Conservation (phyloP, 805 yeast species). For the Hanseniaspora occidentalis region DNA sequence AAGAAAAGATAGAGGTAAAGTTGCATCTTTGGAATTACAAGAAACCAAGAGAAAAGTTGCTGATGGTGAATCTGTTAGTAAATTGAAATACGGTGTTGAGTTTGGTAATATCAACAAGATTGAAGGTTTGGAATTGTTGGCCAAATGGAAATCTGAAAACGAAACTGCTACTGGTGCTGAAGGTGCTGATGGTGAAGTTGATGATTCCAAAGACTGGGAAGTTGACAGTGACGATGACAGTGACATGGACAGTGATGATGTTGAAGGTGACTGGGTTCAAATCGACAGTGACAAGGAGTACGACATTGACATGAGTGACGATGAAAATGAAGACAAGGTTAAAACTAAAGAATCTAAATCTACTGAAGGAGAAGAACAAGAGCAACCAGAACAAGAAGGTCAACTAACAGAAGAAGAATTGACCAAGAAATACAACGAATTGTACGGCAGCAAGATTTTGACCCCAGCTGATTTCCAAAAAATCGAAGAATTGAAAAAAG, state of each 20-base stretch:
- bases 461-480: constrained; percentile 98
- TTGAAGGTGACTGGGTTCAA: constrained; percentile 28
- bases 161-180: constrained; percentile 39
- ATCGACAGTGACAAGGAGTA: constrained; percentile 21
- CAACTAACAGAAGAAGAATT: constrained; percentile 21
- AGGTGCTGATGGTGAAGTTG: constrained; percentile 44
- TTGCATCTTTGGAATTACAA: constrained; percentile 72
- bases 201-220: constrained; percentile 49
- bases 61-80: constrained; percentile 48
- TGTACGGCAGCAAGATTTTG: constrained; percentile 64
- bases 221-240: constrained; percentile 38
- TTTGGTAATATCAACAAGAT: constrained; percentile 47
- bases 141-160: constrained; percentile 55
- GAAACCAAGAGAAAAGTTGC: constrained; percentile 28
- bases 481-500: constrained; percentile 70
- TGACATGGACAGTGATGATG: constrained; percentile 47
- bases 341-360: constrained; percentile 4
- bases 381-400: constrained; percentile 13
- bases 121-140: constrained; percentile 84
- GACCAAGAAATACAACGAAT: constrained; percentile 25
- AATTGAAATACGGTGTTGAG: constrained; percentile 67
- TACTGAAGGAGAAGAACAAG: constrained; percentile 4
- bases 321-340: constrained; percentile 24
- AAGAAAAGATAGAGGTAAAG: constrained; percentile 86
- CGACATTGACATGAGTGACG: constrained; percentile 40